Base-by-base conservation (phyloP, 1,284 basidiomycete species). In the Papiliotrema laurentii region DNA sequence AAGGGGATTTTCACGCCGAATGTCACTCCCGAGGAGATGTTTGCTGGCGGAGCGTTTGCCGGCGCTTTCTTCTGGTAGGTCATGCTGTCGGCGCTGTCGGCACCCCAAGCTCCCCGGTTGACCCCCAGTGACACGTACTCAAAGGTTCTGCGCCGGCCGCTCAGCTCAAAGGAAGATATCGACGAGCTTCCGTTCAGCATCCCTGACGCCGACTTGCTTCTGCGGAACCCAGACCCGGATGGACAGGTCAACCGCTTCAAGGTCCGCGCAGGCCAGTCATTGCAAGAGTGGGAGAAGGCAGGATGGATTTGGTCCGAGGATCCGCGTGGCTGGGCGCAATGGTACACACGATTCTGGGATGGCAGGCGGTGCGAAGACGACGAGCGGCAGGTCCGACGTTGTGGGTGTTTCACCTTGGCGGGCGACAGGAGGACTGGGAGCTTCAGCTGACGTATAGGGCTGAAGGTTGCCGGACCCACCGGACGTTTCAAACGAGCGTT, bases 321-420 rank as follows among this genome's bases (percentile, higher is more conserved):
- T 64, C 75, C 76, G 6, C 50, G 76, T 22, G 76, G 76, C 16
- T 78, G 76, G 76, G 76, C 75, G 22, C 66, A 75, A 51, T 75
- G 73, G 73, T 78, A 78, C 63, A 57, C 63, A 16, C 60, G 75
- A 14, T 78, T 77, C 59, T 77, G 73, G 58, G 59, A 68, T n/a
- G 76, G 76, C 0, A 58, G 76, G 42, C 49, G 76, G 43, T 71
- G 69, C 28, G 63, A 56, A 10, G 76, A 78, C 54, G 76, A 78
- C 58, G 73, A 69, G 47, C 44, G 76, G 33, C 76, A 78, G 54
- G 71, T 78, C 22, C 60, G 64, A 42, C 51, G 76, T 50, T 78
- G 73, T 75, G 46, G 60, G 72, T 64, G 16, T 9, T 16, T 13
- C 3, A 19, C 5, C n/a, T 40, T 33, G 5, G 30, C 7, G 31